Conservation (phyloP, 1,284 basidiomycete genomes). For the Ceratobasidium sp. region DNA sequence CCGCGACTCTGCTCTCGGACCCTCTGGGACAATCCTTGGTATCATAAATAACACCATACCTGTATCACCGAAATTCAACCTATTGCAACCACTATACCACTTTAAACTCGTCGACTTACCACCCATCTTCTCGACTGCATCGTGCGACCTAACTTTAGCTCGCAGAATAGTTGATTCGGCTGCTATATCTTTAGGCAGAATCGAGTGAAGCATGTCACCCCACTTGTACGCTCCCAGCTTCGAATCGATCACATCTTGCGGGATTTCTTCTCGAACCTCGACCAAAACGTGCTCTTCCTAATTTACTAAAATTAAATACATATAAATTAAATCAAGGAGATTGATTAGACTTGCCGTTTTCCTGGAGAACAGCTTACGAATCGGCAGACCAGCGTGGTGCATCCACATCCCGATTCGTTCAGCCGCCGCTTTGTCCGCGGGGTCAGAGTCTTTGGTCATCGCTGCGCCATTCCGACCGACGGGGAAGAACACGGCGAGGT, state of each 20-base stretch:
- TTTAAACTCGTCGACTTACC: conserved; percentile 17
- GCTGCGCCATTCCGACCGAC: conserved; percentile 25
- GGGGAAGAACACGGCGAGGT: conserved; percentile 29
- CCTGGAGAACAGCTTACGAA: conserved; percentile 30
- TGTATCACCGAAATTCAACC: not conserved
- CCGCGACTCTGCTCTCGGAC: not conserved
- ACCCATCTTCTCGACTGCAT: conserved; percentile 34
- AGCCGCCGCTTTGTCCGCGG: conserved; percentile 19
- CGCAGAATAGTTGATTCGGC: conserved; percentile 18
- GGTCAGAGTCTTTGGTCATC: conserved; percentile 12
- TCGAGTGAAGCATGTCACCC: conserved; percentile 17
- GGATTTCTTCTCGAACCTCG: conserved; percentile 36
- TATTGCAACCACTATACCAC: not conserved
- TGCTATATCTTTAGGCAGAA: not conserved
- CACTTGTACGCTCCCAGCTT: conserved; percentile 38
- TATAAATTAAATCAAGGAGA: not conserved
- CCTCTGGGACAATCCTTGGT: conserved; percentile 3
- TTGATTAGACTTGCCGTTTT: conserved; percentile 1
- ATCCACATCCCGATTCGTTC: conserved; percentile 22
- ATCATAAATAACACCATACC: conserved; percentile 31
- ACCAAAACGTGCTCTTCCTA: conserved; percentile 38
- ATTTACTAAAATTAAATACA: too few species aligned
- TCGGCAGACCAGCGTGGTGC: conserved; percentile 27
- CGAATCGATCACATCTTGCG: conserved; percentile 34
- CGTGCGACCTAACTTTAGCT: conserved; percentile 33